phyloP scores from a whole-genome alignment of 768 basidiomycete species.

The Russula brevipes region DNA sequence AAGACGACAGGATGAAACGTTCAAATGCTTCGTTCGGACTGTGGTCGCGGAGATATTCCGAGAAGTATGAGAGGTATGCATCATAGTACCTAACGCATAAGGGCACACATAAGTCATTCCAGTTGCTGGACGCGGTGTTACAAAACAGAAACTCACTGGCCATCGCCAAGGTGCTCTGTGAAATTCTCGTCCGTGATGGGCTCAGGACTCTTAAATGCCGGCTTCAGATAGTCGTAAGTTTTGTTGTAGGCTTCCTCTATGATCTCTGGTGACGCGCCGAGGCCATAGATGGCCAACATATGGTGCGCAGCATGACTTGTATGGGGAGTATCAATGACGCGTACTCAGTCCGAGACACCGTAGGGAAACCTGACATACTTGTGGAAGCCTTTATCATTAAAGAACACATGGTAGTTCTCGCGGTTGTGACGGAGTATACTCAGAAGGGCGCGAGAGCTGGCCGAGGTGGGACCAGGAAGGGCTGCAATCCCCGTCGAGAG shows the following conservation, averaged over 20 bases:
- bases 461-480: conserved; percentile 12
- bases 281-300: conserved; percentile 52
- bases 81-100: conserved; percentile 46
- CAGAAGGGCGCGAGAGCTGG: conserved; percentile 9
- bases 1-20: conserved; percentile 52
- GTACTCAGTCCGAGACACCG: not conserved
- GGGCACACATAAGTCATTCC: too few relatives aligned
- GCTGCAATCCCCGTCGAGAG: conserved; percentile 5
- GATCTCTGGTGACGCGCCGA: conserved; percentile 47
- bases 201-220: conserved; percentile 41
- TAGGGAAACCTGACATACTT: conserved; percentile 27
- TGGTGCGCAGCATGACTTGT: conserved; percentile 54
- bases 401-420: conserved; percentile 49
- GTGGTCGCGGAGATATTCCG: conserved; percentile 36
- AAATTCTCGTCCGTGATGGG: conserved; percentile 46
- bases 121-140: not conserved
- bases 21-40: conserved; percentile 46
- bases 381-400: conserved; percentile 38
- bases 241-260: conserved; percentile 41
- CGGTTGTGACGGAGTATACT: conserved; percentile 44
- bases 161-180: conserved; percentile 51
- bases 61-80: conserved; percentile 57
- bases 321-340: not conserved
- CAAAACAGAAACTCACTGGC: conserved; percentile 36
- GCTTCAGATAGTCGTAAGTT: conserved; percentile 38